Conservation (phyloP, 441 rosid species). For the Erodium texanum region DNA sequence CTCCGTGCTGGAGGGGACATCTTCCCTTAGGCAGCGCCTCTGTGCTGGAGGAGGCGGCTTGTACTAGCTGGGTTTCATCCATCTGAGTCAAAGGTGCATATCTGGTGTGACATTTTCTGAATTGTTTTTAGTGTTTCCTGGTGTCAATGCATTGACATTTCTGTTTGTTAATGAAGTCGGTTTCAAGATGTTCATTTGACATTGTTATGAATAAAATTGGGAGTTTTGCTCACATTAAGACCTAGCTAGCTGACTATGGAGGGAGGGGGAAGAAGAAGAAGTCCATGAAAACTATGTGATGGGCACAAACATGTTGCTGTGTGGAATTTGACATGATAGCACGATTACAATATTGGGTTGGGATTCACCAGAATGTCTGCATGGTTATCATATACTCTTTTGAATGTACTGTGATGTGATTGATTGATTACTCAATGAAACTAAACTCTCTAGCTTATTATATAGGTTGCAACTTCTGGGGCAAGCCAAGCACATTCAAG, state of each 20-base stretch:
- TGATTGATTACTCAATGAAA: neutral
- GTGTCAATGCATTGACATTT: constrained; percentile 2
- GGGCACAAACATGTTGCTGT: neutral
- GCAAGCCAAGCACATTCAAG: too few species aligned
- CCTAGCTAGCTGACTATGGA: too few species aligned
- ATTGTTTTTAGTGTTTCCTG: neutral
- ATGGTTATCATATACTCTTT: too few species aligned
- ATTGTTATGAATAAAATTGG: too few species aligned
- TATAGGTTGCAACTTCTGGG: too few species aligned
- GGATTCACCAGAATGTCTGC: too few species aligned
- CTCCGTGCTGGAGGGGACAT: too few species aligned
- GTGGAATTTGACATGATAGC: neutral
- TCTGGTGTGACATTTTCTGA: neutral
- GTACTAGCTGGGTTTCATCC: too few species aligned
- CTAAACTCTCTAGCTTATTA: neutral
- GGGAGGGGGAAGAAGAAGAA: constrained; percentile 10
- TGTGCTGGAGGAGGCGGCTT: neutral
- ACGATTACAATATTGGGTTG: neutral
- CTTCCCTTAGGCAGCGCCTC: neutral
- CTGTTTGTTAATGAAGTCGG: neutral
- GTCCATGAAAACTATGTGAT: constrained; percentile 15
- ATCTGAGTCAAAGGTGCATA: neutral
- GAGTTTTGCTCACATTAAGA: too few species aligned
- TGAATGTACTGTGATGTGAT: too few species aligned
- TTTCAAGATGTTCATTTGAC: too few species aligned